Conservation (phyloP, 345 rosid species). For the Hibiscus tridactylites region DNA sequence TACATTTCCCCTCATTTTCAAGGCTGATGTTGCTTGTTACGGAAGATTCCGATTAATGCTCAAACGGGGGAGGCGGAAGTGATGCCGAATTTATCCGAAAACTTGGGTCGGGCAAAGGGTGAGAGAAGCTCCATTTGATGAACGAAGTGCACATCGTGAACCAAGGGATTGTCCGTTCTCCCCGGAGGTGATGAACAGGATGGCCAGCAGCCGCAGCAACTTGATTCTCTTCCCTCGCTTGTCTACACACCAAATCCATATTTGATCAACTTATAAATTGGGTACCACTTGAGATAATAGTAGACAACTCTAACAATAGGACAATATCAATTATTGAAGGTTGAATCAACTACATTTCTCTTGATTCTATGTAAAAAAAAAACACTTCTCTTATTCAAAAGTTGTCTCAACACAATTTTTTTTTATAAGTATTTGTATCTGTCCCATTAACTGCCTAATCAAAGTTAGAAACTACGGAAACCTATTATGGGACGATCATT, state of each 20-base stretch:
- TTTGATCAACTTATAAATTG: too few species aligned
- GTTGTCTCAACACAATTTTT: too few species aligned
- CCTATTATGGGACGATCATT: too few species aligned
- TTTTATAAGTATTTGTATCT: too few species aligned
- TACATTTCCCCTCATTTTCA: background rate
- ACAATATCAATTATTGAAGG: too few species aligned
- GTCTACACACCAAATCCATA: slow-evolving; percentile 10
- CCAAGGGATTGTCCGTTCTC: slow-evolving; percentile 61
- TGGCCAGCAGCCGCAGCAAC: slow-evolving; percentile 34
- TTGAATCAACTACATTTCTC: too few species aligned
- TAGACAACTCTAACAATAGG: too few species aligned
- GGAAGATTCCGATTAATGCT: background rate
- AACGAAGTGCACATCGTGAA: slow-evolving; percentile 55
- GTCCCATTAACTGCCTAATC: too few species aligned
- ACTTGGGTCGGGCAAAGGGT: slow-evolving; percentile 43
- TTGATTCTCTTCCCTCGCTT: slow-evolving; percentile 27
- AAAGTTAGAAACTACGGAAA: too few species aligned
- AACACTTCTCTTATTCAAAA: too few species aligned
- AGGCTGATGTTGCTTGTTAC: background rate
- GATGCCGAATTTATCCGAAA: slow-evolving; percentile 32
- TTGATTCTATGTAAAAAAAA: too few species aligned
- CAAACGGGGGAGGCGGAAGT: slow-evolving; percentile 29
- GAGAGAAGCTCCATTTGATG: slow-evolving; percentile 62
- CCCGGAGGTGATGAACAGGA: slow-evolving; percentile 60
- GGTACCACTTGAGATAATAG: too few species aligned